A percentile compares a stretch with the other conserved stretches of the same genome.
Conservation (phyloP, 164 flowering plant genomes). For the Akebia trifoliata region DNA sequence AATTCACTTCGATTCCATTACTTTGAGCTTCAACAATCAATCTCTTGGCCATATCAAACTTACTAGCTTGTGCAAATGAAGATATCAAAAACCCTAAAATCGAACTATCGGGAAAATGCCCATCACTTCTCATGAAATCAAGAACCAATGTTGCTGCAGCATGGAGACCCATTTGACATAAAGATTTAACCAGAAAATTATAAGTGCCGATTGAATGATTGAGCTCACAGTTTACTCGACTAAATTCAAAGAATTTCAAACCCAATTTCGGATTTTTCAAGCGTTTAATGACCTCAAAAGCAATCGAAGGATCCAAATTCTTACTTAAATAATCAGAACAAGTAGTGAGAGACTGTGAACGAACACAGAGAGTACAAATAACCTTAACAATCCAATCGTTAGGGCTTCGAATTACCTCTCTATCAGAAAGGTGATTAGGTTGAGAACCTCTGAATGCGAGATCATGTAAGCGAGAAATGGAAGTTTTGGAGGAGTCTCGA, state of each 20-base stretch:
- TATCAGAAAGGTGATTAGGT: neutral
- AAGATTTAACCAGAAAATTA: constrained; percentile 41
- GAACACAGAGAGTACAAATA: constrained; percentile 11
- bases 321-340: constrained; percentile 27
- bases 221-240: constrained; percentile 35
- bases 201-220: constrained; percentile 42
- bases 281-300: constrained; percentile 38
- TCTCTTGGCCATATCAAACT: constrained; percentile 30
- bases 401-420: constrained; percentile 5
- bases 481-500: constrained; percentile 4
- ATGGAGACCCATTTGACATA: constrained; percentile 43
- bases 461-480: constrained; percentile 8
- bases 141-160: constrained; percentile 36
- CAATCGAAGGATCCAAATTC: constrained; percentile 42
- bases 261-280: constrained; percentile 37
- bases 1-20: constrained; percentile 17
- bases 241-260: constrained; percentile 45
- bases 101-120: constrained; percentile 37
- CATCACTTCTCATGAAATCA: too few species aligned
- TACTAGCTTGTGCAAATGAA: constrained; percentile 35
- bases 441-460: neutral
- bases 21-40: constrained; percentile 35
- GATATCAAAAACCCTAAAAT: constrained; percentile 36
- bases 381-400: constrained; percentile 31
- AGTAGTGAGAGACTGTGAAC: neutral